These are phyloP conservation scores for Yarrowia sp. DNA, from an alignment of 805 yeast genomes.

Conservation along the genomic window DNA sequence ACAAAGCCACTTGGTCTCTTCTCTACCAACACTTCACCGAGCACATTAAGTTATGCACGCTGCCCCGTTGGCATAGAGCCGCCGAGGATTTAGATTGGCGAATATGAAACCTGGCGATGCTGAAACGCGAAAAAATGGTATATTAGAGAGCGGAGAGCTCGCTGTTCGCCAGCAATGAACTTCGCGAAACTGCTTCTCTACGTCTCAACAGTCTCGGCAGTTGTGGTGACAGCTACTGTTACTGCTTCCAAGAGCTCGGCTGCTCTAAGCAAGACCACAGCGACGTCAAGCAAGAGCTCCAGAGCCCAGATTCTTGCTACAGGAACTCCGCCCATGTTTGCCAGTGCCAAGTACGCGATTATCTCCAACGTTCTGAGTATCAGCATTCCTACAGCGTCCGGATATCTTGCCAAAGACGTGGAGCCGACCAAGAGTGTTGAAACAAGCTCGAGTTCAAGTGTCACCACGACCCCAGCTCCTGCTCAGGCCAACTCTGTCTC, in stretches of 20 bases:
- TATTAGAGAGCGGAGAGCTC: neutral
- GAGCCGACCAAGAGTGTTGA: neutral
- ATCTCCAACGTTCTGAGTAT: neutral
- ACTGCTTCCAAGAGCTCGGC: neutral
- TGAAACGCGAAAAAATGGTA: neutral
- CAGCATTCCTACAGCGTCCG: neutral
- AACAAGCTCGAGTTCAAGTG: too few species aligned
- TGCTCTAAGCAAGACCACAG: neutral
- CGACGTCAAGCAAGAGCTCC: neutral
- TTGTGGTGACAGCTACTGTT: neutral
- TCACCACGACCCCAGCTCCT: neutral
- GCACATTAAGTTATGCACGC: neutral
- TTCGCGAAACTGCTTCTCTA: neutral
- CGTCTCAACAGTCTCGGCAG: neutral
- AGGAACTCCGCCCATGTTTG: neutral
- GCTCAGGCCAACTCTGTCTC: neutral
- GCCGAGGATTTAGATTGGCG: conserved; percentile 13
- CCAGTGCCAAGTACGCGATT: neutral
- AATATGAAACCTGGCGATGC: neutral
- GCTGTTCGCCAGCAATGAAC: neutral
- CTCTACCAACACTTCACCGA: neutral
- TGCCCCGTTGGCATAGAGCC: conserved; percentile 11
- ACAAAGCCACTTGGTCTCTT: neutral
- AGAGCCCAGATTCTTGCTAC: conserved; percentile 8
- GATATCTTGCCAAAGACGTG: neutral